Evolutionary conservation across 2,329 filamentous ascomycete genomes (phyloP), one percentile per base, ranked within the genome.

Genomic region (Calonectria pseudoreteaudii): DNA sequence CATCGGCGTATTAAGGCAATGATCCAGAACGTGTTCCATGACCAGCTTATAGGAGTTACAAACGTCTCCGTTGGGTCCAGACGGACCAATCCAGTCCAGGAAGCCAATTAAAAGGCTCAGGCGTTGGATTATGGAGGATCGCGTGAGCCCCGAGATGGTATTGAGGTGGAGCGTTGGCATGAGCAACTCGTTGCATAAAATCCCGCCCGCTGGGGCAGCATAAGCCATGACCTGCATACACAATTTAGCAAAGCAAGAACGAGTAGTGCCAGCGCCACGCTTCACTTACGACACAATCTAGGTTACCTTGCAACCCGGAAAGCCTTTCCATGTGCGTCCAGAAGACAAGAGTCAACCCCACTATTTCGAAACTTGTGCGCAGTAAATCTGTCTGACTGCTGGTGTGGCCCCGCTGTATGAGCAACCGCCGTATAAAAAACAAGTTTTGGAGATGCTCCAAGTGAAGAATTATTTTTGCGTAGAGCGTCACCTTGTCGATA

Each of bases 351-450:
- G 86, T 86, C 18, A 86, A 77, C 9, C 85, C 83, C 2, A 89
- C 85, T 80, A 89, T 84, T 67, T 89, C 86, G 41, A 85, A 86
- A 60, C 86, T 88, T 47, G 86, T 83, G 1, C 84, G 79, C 30
- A 89, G 78, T 9, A 88, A 81, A 49, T 87, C 84, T 0, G 83
- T 83, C 18, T 83, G 81, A n/a, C 82, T 81, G 6, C 56, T 41
- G 6, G 23, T n/a, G n/a, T 62, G 56, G 1, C 81, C 7, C 80
- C 80, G 71, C 88, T 89, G 67, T 87, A 85, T 38, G 28, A 92
- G 83, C 0, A 91, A 86, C 26, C 91, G 85, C 75, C 92, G 88
- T 36, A 92, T 83, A 31, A 92, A 86, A 74, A 93, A 91, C 9
- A 89, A 83, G 62, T 90, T 91, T 56, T 91, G 88, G 0, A 91